Conservation (phyloP, 768 basidiomycete genomes). For the Agaricus subrufescens region DNA sequence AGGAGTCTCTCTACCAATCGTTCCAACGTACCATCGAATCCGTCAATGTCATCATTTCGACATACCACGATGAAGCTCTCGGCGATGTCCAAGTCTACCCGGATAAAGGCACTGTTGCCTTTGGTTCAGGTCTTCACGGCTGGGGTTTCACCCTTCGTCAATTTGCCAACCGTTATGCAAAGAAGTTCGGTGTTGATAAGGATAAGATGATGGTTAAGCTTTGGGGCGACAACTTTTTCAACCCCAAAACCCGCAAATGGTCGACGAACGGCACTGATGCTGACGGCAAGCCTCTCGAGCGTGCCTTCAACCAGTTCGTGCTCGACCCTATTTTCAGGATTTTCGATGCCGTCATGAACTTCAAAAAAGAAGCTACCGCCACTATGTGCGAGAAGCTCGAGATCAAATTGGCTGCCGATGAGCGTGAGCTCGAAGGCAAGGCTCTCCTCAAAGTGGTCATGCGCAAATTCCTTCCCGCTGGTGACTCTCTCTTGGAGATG, state of each 20-base stretch:
- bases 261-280: constrained; percentile 68
- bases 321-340: constrained; percentile 99
- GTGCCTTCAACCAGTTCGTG: constrained; percentile 97
- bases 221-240: constrained; percentile 99
- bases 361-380: constrained; percentile 86
- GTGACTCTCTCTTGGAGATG: constrained; percentile 99
- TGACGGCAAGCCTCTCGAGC: constrained; percentile 90
- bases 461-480: constrained; percentile 99
- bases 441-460: constrained; percentile 94
- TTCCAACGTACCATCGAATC: constrained; percentile 97
- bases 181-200: constrained; percentile 99
- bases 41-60: constrained; percentile 98
- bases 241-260: constrained; percentile 96
- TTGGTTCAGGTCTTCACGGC: constrained; percentile 98
- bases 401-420: constrained; percentile 79
- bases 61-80: constrained; percentile 89
- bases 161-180: constrained; percentile 90
- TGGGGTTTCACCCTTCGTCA: constrained; percentile 99
- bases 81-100: constrained; percentile 99
- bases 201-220: constrained; percentile 97
- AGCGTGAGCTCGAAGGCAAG: constrained; percentile 94
- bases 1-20: constrained; percentile 96
- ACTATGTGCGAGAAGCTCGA: constrained; percentile 96
- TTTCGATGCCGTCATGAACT: constrained; percentile 99
- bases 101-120: constrained; percentile 96